A percentile compares a stretch with the other conserved stretches of the same genome.
Evolutionary conservation across 768 basidiomycete genomes (phyloP).

Genomic region (Boletus vermiculosoides): DNA sequence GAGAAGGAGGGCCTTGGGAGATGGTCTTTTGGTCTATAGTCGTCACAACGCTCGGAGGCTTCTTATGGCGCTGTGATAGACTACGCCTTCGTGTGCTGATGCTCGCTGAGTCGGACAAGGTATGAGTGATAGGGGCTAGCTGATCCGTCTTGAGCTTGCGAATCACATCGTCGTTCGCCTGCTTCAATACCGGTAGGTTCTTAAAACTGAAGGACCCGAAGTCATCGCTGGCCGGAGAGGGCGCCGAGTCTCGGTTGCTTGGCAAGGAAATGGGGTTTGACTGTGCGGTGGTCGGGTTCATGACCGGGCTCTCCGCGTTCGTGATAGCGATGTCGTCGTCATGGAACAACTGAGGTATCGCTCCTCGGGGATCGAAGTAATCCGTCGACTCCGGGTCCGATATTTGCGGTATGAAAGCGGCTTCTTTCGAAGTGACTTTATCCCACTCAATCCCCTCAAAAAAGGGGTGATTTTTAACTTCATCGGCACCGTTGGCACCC

Average conservation of each 20-base stretch:
- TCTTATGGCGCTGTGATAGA: slow-evolving; percentile 76
- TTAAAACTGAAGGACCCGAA: slow-evolving; percentile 99
- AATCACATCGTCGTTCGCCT: slow-evolving; percentile 98
- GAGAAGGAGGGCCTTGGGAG: slow-evolving; percentile 82
- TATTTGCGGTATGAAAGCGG: slow-evolving; percentile 93
- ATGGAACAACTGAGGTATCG: slow-evolving; percentile 85
- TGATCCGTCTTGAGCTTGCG: slow-evolving; percentile 93
- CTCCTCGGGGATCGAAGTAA: slow-evolving; percentile 97
- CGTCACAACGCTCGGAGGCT: slow-evolving; percentile 76
- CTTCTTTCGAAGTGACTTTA: slow-evolving; percentile 81
- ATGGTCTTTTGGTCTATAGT: slow-evolving; percentile 60
- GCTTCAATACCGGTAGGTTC: slow-evolving; percentile 92
- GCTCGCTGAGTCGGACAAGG: slow-evolving; percentile 61
- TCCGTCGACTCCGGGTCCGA: slow-evolving; percentile 98
- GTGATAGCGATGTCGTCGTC: slow-evolving; percentile 75
- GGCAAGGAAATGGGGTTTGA: slow-evolving; percentile 23
- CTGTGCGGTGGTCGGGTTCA: slow-evolving; percentile 20
- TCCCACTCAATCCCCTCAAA: slow-evolving; percentile 93
- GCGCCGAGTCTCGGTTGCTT: slow-evolving; percentile 41
- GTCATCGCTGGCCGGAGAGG: slow-evolving; percentile 73
- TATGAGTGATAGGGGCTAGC: slow-evolving; percentile 71
- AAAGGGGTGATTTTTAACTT: slow-evolving; percentile 91
- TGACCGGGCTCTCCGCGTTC: slow-evolving; percentile 46
- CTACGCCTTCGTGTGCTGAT: slow-evolving; percentile 71
- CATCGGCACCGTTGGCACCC: slow-evolving; percentile 83